phyloP scores from a whole-genome alignment of 768 basidiomycete species.

The Cyclocybe aegerita region DNA sequence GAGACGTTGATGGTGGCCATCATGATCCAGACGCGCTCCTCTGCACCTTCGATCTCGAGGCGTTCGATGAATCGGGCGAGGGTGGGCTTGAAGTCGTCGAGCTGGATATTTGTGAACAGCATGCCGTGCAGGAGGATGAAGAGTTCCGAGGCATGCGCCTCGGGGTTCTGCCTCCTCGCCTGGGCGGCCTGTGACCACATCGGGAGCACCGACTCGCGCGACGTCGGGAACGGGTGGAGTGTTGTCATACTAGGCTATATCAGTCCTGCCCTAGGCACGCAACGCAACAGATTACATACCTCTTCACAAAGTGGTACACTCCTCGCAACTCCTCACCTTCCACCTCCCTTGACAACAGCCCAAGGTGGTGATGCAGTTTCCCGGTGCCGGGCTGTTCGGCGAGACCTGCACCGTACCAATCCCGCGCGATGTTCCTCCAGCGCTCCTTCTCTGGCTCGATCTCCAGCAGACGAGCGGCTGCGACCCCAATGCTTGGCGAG shows the following conservation, averaged over 20 bases:
- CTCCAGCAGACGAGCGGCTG: conserved; percentile 78
- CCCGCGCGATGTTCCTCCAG: conserved; percentile 86
- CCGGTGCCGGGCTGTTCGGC: conserved; percentile 92
- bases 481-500: conserved; percentile 79
- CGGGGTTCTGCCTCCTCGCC: conserved; percentile 71
- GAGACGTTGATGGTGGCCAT: conserved; percentile 88
- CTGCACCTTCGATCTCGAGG: conserved; percentile 75
- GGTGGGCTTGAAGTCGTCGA: conserved; percentile 86
- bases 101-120: conserved; percentile 93
- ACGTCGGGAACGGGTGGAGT: conserved; percentile 81
- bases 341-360: conserved; percentile 80
- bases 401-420: conserved; percentile 91
- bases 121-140: conserved; percentile 95
- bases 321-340: conserved; percentile 80
- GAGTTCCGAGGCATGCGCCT: conserved; percentile 70
- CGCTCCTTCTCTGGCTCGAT: conserved; percentile 90
- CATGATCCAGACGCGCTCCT: conserved; percentile 94
- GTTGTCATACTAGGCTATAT: conserved; percentile 87
- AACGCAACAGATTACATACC: no score
- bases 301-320: conserved; percentile 93
- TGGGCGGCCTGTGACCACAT: conserved; percentile 84
- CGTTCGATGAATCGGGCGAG: conserved; percentile 87
- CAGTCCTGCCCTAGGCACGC: no score
- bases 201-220: conserved; percentile 86
- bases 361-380: conserved; percentile 92